A percentile compares a stretch with the other conserved stretches of the same genome.
phyloP scores from a whole-genome alignment of 2,329 filamentous ascomycete genomes.

The Fusarium sp. region DNA sequence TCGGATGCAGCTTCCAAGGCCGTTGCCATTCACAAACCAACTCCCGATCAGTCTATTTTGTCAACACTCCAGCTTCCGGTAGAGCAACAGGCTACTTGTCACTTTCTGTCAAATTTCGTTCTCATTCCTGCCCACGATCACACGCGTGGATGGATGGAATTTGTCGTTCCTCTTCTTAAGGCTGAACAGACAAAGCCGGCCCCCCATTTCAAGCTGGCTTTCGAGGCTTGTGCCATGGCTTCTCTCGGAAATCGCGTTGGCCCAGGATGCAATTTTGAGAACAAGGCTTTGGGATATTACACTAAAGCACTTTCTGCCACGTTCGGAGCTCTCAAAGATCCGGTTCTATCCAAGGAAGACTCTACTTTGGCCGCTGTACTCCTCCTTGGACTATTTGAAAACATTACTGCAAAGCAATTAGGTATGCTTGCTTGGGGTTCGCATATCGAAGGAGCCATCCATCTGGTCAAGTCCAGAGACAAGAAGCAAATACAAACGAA shows the following conservation, averaged over 20 bases:
- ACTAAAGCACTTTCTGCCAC: conserved; percentile 64
- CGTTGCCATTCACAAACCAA: conserved; percentile 27
- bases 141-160: conserved; percentile 68
- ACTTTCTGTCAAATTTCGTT: conserved; percentile 71
- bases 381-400: conserved; percentile 70
- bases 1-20: conserved; percentile 21
- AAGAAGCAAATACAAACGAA: conserved; percentile 65
- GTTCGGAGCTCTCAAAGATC: conserved; percentile 64
- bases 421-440: conserved; percentile 70
- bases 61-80: conserved; percentile 58
- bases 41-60: conserved; percentile 44
- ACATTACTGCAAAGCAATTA: conserved; percentile 65
- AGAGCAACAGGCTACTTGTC: conserved; percentile 67
- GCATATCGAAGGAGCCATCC: conserved; percentile 72
- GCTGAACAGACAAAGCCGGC: conserved; percentile 50
- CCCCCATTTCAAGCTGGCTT: conserved; percentile 65
- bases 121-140: conserved; percentile 63
- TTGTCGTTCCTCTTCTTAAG: conserved; percentile 66
- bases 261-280: conserved; percentile 49
- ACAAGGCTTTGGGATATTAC: conserved; percentile 63
- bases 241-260: conserved; percentile 64
- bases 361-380: conserved; percentile 69
- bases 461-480: conserved; percentile 68
- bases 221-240: conserved; percentile 69
- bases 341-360: conserved; percentile 62